Conservation (phyloP, 306 rosid genomes). For the Morella rubra region DNA sequence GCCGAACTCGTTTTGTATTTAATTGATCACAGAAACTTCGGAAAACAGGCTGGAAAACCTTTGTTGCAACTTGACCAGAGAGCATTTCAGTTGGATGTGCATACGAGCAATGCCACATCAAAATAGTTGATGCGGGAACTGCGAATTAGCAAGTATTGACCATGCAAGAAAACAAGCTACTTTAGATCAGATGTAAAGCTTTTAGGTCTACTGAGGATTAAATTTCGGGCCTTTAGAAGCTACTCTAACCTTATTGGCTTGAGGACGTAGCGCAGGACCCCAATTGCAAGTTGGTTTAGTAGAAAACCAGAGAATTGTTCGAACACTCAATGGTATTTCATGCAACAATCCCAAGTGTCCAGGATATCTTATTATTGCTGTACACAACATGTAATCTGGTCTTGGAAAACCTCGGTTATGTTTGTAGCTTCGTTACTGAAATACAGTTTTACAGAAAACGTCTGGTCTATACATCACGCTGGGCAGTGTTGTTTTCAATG, state of each 20-base stretch:
- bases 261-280: too few species aligned
- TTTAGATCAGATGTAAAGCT: not conserved
- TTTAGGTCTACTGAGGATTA: not conserved
- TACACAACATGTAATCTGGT: not conserved
- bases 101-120: not conserved
- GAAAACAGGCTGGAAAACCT: not conserved
- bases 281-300: not conserved
- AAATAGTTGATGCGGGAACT: not conserved
- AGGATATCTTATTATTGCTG: too few species aligned
- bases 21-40: not conserved
- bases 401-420: not conserved
- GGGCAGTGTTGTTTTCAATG: slow-evolving; percentile 45
- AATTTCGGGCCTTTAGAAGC: not conserved
- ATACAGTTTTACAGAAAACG: not conserved
- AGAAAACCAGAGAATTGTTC: not conserved
- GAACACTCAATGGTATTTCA: not conserved
- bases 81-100: not conserved
- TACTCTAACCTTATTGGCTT: too few species aligned
- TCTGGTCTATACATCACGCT: slow-evolving; percentile 8
- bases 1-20: not conserved
- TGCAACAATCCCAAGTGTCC: too few species aligned
- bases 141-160: too few species aligned
- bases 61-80: not conserved
- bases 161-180: not conserved
- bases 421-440: not conserved